These are phyloP conservation scores for Colletotrichum sp. DNA, from an alignment of 2,329 filamentous ascomycete species.

Conservation along the genomic window DNA sequence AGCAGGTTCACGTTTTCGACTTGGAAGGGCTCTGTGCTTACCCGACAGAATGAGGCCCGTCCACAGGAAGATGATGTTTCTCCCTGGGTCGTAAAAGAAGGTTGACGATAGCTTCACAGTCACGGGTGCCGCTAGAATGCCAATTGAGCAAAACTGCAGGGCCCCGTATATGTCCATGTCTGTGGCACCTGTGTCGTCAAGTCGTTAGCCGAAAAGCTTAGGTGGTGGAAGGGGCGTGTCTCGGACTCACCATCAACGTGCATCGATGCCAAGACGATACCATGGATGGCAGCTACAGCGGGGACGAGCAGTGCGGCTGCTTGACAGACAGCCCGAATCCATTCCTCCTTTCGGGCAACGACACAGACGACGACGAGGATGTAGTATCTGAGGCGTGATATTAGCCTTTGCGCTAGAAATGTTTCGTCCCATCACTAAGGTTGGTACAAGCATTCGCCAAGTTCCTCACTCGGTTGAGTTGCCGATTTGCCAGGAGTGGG, in stretches of 20 bases:
- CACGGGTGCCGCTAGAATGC: constrained; percentile 67
- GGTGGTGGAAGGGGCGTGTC: neutral
- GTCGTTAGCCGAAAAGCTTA: neutral
- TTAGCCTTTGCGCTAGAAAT: neutral
- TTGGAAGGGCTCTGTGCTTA: constrained; percentile 29
- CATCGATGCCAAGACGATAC: constrained; percentile 62
- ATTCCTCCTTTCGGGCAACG: constrained; percentile 64
- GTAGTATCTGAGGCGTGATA: constrained; percentile 57
- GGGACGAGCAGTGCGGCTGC: constrained; percentile 68
- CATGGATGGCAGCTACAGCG: constrained; percentile 68
- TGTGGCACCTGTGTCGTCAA: constrained; percentile 54
- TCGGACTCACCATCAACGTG: constrained; percentile 60
- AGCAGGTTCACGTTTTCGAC: neutral
- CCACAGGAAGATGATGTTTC: constrained; percentile 73
- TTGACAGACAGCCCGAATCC: constrained; percentile 67
- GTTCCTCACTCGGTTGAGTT: neutral
- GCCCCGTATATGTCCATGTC: constrained; percentile 74
- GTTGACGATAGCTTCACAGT: constrained; percentile 66
- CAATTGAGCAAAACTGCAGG: constrained; percentile 71
- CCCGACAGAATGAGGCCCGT: constrained; percentile 65
- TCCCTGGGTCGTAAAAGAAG: constrained; percentile 67
- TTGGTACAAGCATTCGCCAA: neutral
- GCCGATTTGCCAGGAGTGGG: neutral
- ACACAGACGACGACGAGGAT: constrained; percentile 67
- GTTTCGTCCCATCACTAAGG: neutral